phyloP scores from a whole-genome alignment of 805 yeast species.

The Metschnikowia matae region DNA sequence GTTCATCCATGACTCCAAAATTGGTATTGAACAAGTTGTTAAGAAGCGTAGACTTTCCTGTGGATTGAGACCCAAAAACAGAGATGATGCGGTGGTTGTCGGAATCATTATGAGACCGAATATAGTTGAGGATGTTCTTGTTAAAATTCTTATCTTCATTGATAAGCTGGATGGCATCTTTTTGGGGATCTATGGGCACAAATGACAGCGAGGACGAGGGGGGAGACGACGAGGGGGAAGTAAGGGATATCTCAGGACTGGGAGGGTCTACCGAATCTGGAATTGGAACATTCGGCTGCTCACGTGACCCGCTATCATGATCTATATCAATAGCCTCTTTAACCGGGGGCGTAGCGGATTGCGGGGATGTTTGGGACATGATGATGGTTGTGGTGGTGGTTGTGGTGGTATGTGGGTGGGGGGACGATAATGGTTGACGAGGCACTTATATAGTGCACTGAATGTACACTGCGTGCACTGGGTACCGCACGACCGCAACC shows the following conservation, averaged over 20 bases:
- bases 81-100: constrained; percentile 84
- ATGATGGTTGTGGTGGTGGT: too few species aligned
- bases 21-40: constrained; percentile 74
- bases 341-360: not conserved
- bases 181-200: constrained; percentile 34
- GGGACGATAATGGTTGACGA: not conserved
- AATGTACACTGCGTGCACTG: not conserved
- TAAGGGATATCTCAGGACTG: too few species aligned
- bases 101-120: constrained; percentile 12
- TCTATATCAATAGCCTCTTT: too few species aligned
- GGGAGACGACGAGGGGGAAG: constrained; percentile 10
- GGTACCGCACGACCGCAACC: constrained; percentile 5
- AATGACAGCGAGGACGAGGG: constrained; percentile 31
- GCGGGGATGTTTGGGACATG: not conserved
- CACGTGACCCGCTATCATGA: too few species aligned
- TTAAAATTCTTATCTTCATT: constrained; percentile 58
- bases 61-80: constrained; percentile 95
- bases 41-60: constrained; percentile 91
- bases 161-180: constrained; percentile 56
- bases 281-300: too few species aligned
- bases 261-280: too few species aligned
- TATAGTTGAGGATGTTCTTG: constrained; percentile 14
- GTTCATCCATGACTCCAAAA: constrained; percentile 92
- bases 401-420: too few species aligned
- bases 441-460: not conserved